A percentile compares a stretch with the other conserved stretches of the same genome.
These are phyloP conservation scores for Macroventuria anomochaeta DNA, from an alignment of 2,329 filamentous ascomycete genomes.

Conservation along the genomic window DNA sequence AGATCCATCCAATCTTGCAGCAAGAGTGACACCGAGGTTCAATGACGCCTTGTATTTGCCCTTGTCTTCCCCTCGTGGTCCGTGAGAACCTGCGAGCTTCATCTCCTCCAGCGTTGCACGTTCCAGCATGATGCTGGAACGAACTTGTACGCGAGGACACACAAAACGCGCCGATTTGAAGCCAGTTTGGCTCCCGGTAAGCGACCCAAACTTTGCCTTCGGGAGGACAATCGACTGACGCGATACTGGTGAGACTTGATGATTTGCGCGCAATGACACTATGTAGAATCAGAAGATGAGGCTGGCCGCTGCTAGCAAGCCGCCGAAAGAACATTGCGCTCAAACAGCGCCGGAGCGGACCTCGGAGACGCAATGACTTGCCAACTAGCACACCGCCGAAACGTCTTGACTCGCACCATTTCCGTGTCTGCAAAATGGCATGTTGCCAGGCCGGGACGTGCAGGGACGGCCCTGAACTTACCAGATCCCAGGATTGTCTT, in stretches of 20 bases:
- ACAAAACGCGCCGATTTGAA: slow-evolving; percentile 11
- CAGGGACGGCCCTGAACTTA: slow-evolving; percentile 17
- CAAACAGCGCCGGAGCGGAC: slow-evolving; percentile 11
- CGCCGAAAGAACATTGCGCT: slow-evolving; percentile 7
- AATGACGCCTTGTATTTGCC: neutral
- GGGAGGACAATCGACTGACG: slow-evolving; percentile 1
- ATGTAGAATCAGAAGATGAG: slow-evolving; percentile 15
- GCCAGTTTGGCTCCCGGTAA: slow-evolving; percentile 23
- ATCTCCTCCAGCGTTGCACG: slow-evolving; percentile 16
- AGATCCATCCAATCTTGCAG: slow-evolving; percentile 3
- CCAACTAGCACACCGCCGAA: slow-evolving; percentile 12
- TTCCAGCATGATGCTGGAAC: slow-evolving; percentile 21
- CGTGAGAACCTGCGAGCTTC: slow-evolving; percentile 12
- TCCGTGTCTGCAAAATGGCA: slow-evolving; percentile 1
- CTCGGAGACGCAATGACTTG: slow-evolving; percentile 11
- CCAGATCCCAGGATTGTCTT: slow-evolving; percentile 8
- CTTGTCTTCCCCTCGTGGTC: slow-evolving; percentile 12
- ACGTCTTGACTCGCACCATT: slow-evolving; percentile 10
- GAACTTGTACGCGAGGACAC: slow-evolving; percentile 1
- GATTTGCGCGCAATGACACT: slow-evolving; percentile 13
- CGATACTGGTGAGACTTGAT: slow-evolving; percentile 8
- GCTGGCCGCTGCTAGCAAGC: slow-evolving; percentile 8
- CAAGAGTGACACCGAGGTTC: slow-evolving; percentile 2
- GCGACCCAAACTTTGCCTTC: slow-evolving; percentile 20
- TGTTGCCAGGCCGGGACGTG: slow-evolving; percentile 7